Conservation (phyloP, 2,329 filamentous ascomycete genomes). For the Phaeosphaeriaceae sp. region DNA sequence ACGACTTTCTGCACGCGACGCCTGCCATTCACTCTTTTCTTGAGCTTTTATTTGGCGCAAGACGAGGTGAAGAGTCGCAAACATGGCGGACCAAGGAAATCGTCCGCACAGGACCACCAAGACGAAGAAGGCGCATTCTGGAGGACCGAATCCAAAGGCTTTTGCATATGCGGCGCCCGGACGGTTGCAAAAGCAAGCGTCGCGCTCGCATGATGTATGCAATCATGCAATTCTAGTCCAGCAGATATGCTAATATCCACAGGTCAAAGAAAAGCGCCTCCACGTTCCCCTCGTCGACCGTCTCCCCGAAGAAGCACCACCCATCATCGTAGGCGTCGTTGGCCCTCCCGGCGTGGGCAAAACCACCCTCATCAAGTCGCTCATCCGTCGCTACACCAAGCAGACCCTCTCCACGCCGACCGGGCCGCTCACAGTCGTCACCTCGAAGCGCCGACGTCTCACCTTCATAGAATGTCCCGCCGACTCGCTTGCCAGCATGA, state of each 20-base stretch:
- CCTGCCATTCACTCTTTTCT: slow-evolving; percentile 3
- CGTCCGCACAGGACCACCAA: slow-evolving; percentile 86
- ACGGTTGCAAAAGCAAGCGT: slow-evolving; percentile 76
- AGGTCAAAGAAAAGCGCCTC: slow-evolving; percentile 94
- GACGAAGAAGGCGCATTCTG: slow-evolving; percentile 80
- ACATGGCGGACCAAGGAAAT: slow-evolving; percentile 76
- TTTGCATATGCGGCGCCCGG: slow-evolving; percentile 86
- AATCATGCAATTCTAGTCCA: fast-evolving
- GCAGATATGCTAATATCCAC: background rate
- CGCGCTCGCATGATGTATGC: slow-evolving; percentile 73
- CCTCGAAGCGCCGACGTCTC: slow-evolving; percentile 90
- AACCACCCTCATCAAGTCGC: slow-evolving; percentile 92
- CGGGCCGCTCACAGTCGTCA: slow-evolving; percentile 94
- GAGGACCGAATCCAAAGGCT: slow-evolving; percentile 85
- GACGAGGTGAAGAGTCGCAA: background rate
- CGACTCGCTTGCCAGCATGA: slow-evolving; percentile 92
- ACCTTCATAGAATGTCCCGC: slow-evolving; percentile 98
- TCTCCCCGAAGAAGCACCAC: slow-evolving; percentile 92
- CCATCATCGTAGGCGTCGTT: slow-evolving; percentile 90
- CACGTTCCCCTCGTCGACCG: slow-evolving; percentile 97
- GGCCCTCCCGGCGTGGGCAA: slow-evolving; percentile 94
- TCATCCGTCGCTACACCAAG: slow-evolving; percentile 94
- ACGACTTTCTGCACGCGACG: background rate
- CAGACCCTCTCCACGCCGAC: slow-evolving; percentile 89
- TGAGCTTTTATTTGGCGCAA: background rate